phyloP scores from a whole-genome alignment of 2,329 filamentous ascomycete species.

The Hymenoscyphus albidus region DNA sequence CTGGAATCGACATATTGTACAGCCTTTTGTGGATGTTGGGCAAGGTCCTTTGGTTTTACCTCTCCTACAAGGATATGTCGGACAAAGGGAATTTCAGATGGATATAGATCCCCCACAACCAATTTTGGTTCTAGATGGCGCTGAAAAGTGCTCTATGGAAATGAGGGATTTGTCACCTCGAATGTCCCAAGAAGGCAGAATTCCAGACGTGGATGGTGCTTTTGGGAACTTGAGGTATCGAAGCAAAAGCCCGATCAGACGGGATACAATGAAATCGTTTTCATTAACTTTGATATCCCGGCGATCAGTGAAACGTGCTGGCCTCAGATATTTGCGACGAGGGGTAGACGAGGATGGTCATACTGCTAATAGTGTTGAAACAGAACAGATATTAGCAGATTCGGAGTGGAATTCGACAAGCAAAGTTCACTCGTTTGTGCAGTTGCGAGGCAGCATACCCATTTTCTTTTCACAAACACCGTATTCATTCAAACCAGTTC shows the following conservation, averaged over 20 bases:
- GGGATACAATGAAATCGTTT: slow-evolving; percentile 25
- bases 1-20: slow-evolving; percentile 79
- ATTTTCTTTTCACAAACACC: slow-evolving; percentile 94
- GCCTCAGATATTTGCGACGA: slow-evolving; percentile 82
- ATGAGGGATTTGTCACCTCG: slow-evolving; percentile 38
- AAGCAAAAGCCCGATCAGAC: slow-evolving; percentile 3
- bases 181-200: slow-evolving; percentile 3
- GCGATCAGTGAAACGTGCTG: slow-evolving; percentile 79
- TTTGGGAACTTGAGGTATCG: neutral
- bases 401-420: slow-evolving; percentile 58
- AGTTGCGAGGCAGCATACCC: slow-evolving; percentile 86
- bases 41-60: slow-evolving; percentile 71
- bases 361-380: slow-evolving; percentile 88
- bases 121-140: slow-evolving; percentile 49
- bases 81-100: slow-evolving; percentile 76
- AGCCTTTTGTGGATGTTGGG: slow-evolving; percentile 70
- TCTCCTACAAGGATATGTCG: slow-evolving; percentile 90
- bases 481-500: slow-evolving; percentile 86
- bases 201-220: slow-evolving; percentile 5
- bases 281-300: slow-evolving; percentile 90
- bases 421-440: slow-evolving; percentile 77
- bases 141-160: slow-evolving; percentile 39
- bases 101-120: slow-evolving; percentile 49
- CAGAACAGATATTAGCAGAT: slow-evolving; percentile 84
- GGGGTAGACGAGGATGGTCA: slow-evolving; percentile 88